Percentiles rank a stretch among this genome's conserved stretches.
phyloP scores from a whole-genome alignment of 83 land plant genomes.

The Picea engelmannii region DNA sequence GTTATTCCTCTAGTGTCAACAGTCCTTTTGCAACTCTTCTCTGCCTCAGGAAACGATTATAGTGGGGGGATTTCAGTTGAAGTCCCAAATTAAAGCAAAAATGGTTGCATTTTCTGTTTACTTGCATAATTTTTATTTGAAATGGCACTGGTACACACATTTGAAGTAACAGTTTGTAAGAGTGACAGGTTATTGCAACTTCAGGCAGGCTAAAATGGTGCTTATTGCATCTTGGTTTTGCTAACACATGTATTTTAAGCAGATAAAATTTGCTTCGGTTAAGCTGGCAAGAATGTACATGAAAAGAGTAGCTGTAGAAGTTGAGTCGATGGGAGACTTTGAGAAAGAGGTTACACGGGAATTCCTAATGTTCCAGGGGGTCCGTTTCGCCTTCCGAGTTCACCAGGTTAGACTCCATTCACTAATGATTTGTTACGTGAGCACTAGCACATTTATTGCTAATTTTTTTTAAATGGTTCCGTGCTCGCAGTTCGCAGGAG shows the following conservation, averaged over 20 bases:
- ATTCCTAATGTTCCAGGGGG: constrained; percentile 52
- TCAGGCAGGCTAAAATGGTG: not conserved
- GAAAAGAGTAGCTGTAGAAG: constrained; percentile 38
- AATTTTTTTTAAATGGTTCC: not conserved
- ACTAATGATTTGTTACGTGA: not conserved
- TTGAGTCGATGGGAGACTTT: constrained; percentile 17
- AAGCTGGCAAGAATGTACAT: constrained; percentile 55
- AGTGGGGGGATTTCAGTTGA: too few relatives aligned
- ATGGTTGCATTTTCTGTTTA: too few relatives aligned
- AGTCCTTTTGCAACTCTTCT: too few relatives aligned
- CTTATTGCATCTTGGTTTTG: not conserved
- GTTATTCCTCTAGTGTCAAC: too few relatives aligned
- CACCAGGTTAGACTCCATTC: constrained; percentile 46
- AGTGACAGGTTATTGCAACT: too few relatives aligned
- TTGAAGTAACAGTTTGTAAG: too few relatives aligned
- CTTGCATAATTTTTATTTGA: too few relatives aligned
- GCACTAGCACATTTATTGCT: not conserved
- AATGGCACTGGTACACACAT: too few relatives aligned
- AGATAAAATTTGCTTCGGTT: constrained; percentile 58
- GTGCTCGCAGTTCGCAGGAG: constrained; percentile 11
- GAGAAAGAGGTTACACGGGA: constrained; percentile 29
- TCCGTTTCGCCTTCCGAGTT: constrained; percentile 66
- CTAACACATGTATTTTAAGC: constrained; percentile 9
- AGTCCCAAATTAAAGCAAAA: too few relatives aligned
- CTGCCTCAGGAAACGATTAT: too few relatives aligned